Base-by-base conservation (phyloP, 495 filamentous ascomycete genomes). In the Coniosporium apollinis region DNA sequence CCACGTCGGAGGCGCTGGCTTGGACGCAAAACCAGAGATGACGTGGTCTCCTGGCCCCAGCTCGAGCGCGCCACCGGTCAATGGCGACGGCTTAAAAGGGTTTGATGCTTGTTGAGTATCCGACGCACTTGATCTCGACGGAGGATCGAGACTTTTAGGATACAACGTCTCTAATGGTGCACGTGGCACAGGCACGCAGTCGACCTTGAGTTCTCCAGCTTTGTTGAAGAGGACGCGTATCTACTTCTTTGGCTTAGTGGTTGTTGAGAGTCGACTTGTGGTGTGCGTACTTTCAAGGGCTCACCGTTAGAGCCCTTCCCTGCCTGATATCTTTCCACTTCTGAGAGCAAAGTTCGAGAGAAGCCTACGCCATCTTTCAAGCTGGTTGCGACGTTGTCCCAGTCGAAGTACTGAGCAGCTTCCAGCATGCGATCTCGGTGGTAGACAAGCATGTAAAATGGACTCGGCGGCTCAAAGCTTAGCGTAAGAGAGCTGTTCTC, bases 391-490 rank as follows among this genome's bases (percentile, higher is more conserved):
- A 24, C 9, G 20, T 28, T 16, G 3, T 50, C 40, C 74, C 76
- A 87, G 17, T 61, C 47, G 56, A 84, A 92, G 40, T 79, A 58
- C 19, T 57, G 55, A 0, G 81, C 83, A 18, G 83, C 82, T 37
- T 64, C 60, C 29, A 84, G 64, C 48, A 94, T 71, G n/a, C 74
- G 82, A 47, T 89, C 79, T 15, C 70, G 72, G 54, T 96, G 87
- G 54, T 76, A 76, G 29, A 68, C 56, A 9, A 92, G 67, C 61
- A 94, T 81, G 59, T 93, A 94, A 48, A 89, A 78, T 1, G 73
- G 73, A n/a, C 70, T 74, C 14, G 61, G 41, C 14, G 39, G 28
- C 16, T 44, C 14, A 32, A 47, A 44, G 35, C 62, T 56, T 8
- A 51, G 50, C 19, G 47, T 40, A 34, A 49, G 41, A n/a, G n/a